phyloP scores from a whole-genome alignment of 345 rosid species.

The Aquilaria malaccensis region DNA sequence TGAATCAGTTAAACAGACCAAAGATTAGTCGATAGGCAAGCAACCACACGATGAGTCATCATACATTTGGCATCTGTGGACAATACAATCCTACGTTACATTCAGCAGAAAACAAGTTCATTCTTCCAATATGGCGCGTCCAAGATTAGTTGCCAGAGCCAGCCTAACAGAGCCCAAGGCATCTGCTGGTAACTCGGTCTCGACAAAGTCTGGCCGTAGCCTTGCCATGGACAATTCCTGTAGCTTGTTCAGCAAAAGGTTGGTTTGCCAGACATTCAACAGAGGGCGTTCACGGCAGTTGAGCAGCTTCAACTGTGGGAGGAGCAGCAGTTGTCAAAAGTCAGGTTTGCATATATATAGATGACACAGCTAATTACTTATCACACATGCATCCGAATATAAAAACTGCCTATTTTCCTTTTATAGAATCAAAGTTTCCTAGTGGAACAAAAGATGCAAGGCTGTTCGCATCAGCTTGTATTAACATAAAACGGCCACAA shows the following conservation, averaged over 20 bases:
- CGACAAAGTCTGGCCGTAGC: slow-evolving; percentile 64
- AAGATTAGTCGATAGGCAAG: no score
- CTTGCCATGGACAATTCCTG: slow-evolving; percentile 71
- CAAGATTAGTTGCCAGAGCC: slow-evolving; percentile 80
- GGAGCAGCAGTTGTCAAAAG: neutral
- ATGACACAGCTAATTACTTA: neutral
- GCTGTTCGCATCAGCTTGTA: neutral
- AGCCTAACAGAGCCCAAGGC: slow-evolving; percentile 63
- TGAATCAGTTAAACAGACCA: no score
- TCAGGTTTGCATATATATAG: neutral
- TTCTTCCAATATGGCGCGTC: slow-evolving; percentile 77
- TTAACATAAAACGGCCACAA: neutral
- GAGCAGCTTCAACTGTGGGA: slow-evolving; percentile 67
- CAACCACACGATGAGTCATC: no score
- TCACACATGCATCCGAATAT: no score
- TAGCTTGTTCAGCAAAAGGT: slow-evolving; percentile 71
- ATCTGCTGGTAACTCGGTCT: slow-evolving; percentile 50
- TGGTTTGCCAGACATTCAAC: slow-evolving; percentile 57
- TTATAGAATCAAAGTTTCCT: neutral
- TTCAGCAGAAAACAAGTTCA: slow-evolving; percentile 7
- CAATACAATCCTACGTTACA: neutral
- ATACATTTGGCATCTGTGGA: no score
- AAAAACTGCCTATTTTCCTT: no score
- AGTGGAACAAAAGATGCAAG: neutral
- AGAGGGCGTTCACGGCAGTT: slow-evolving; percentile 67